A percentile compares a stretch with the other conserved stretches of the same genome.
phyloP scores from a whole-genome alignment of 2,329 filamentous ascomycete species.

The Ophiostoma perfectum region DNA sequence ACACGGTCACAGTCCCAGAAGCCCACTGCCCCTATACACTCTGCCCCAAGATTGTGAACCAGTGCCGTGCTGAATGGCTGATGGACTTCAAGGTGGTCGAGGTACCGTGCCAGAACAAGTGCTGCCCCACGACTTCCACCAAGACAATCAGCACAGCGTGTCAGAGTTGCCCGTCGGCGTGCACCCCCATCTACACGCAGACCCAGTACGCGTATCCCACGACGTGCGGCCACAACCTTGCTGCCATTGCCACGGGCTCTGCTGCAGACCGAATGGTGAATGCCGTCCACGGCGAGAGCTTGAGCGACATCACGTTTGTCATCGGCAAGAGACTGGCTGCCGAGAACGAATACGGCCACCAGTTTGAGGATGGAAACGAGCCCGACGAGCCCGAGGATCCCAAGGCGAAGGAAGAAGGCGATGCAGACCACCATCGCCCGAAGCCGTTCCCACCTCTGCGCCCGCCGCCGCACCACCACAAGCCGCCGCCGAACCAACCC shows the following conservation, averaged over 20 bases:
- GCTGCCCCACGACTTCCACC: not conserved
- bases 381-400: not conserved
- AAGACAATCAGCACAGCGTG: not conserved
- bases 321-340: not conserved
- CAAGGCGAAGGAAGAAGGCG: not conserved
- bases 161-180: not conserved
- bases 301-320: not conserved
- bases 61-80: slow-evolving; percentile 11
- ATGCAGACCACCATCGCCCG: not conserved
- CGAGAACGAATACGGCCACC: not conserved
- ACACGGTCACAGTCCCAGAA: not conserved
- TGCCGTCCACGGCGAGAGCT: not conserved
- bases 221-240: not conserved
- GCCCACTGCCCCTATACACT: not conserved
- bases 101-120: slow-evolving; percentile 3
- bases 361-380: not conserved
- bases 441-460: not conserved
- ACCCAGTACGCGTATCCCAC: not conserved
- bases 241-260: not conserved
- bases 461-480: not conserved
- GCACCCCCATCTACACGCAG: not conserved
- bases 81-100: not conserved
- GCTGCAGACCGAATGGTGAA: slow-evolving; percentile 6
- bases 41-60: not conserved
- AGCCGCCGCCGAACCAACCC: not conserved